Conservation (phyloP, 202 grass and related monocot genomes). For the Hordeum pubiflorum region DNA sequence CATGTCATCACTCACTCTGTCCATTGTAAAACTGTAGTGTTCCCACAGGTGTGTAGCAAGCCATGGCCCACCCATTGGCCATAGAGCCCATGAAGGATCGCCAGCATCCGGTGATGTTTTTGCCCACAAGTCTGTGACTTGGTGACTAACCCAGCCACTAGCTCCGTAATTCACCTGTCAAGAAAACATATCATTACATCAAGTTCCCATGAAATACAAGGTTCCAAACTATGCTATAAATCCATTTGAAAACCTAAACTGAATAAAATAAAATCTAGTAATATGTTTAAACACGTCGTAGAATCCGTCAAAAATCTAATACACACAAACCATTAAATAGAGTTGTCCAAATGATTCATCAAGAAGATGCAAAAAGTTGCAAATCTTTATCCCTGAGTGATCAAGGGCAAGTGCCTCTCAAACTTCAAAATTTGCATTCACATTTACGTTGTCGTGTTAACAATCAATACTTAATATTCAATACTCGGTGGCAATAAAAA, state of each 20-base stretch:
- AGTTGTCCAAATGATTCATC: background rate
- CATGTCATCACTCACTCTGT: conserved; percentile 49
- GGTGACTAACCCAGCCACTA: conserved; percentile 86
- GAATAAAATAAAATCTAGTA: background rate
- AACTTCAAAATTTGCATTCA: background rate
- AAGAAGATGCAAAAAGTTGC: background rate
- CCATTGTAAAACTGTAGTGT: conserved; percentile 83
- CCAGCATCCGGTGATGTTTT: conserved; percentile 83
- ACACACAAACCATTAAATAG: background rate
- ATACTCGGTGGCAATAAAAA: background rate
- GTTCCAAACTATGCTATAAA: background rate
- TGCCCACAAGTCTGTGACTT: conserved; percentile 90
- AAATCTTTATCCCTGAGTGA: background rate
- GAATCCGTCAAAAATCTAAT: background rate
- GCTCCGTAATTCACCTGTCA: conserved; percentile 78
- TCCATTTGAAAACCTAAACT: background rate
- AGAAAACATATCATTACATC: conserved; percentile 1
- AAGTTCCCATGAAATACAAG: background rate
- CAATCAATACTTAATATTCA: background rate
- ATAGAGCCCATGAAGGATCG: conserved; percentile 69
- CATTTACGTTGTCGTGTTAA: background rate
- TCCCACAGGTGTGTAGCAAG: conserved; percentile 93
- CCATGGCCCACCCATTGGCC: conserved; percentile 97
- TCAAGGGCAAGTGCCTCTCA: background rate
- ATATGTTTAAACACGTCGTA: conserved; percentile 4